Evolutionary conservation across 305 asterid genomes (phyloP), one percentile per base, ranked within the genome.

Genomic region (Fraxinus platypoda): DNA sequence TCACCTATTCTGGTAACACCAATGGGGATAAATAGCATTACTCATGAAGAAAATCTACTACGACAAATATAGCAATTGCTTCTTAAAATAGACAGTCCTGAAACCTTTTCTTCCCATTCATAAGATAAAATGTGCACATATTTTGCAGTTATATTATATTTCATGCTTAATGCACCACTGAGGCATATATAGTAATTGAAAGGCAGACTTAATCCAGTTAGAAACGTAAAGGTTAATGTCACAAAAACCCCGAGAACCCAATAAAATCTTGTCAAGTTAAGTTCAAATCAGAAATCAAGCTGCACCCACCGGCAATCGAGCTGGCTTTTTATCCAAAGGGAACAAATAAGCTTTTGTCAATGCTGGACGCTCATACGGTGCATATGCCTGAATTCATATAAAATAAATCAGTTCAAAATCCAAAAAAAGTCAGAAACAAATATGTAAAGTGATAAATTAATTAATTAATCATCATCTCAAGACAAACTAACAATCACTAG

Each of bases 321-420:
- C 99, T 71, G 99, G 99, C 78, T 94, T 95, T 82, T 95, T 95
- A 79, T 95, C 98, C 87, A 82, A 83, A 3, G 99, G 99, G 87
- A 91, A 93, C 81, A 95, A 84, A 85, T 95, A 95, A 77, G 84
- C 98, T 88, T 95, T 95, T 26, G 99, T 95, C 90, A 95, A 85
- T 77, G 99, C 98, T 79, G 99, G 99, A 59, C 99, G 97, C 79
- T 94, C 99, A 70, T 94, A 95, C 25, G 99, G 99, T 43, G 97
- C 98, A 75, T 88, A 80, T 31, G 96, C 93, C 99, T 95, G 91
- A 81, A 86, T 76, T 26, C 77, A 79, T 43, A 81, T 35, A 57
- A 21, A 78, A 43, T 76, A 75, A 4, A 28, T 57, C 13, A 71
- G 6, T 57, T 30, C 46, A 26, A 74, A 5, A 70, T 68, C 5